Evolutionary conservation across 768 basidiomycete species (phyloP), one percentile per base, ranked within the genome.

Genomic region (Sarcodon aspratus): DNA sequence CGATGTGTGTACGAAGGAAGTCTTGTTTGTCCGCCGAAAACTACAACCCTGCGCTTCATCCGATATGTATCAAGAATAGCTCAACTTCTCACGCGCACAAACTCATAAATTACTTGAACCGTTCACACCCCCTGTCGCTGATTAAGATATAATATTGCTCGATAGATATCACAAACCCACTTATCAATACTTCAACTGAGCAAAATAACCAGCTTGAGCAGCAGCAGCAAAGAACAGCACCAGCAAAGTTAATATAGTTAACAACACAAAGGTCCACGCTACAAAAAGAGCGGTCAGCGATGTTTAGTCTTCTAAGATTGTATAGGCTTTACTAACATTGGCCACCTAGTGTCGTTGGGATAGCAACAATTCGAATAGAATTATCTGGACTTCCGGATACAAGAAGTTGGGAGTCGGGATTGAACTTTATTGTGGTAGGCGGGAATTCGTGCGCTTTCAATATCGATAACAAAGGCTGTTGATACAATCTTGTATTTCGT

Each of bases 391-490:
- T 92, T 13, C 87, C 94, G 6, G 90, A 90, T 15, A 94, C 76
- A 3, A 99, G 73, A 10, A 94, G 55, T n/a, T 72, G 78, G 10
- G 84, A 81, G 6, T 79, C 71, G 1, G 92, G 84, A 60, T 85
- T 95, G 72, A 99, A 99, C 50, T 77, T 78, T 48, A 99, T 66
- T 4, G 86, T 80, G 1, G 96, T 98, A 6, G 89, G 79, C 4
- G 96, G 88, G 63, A 98, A 92, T 51, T 94, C 92, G 63, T 98
- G 95, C 0, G 96, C 88, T 64, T 88, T 89, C 50, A 97, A 70
- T 52, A 99, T 96, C 15, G 82, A 82, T 32, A 90, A 66, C 10
- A 91, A 62, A 1, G 93, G 94, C 94, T 98, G 57, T n/a, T 27
- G 21, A 27, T 27, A 27, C 21, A 27, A 5, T 27, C 21, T 27